Evolutionary conservation across 139 green algal genomes (phyloP), one percentile per base, ranked within the genome.

Genomic region (Chlamydomonas asymmetrica): DNA sequence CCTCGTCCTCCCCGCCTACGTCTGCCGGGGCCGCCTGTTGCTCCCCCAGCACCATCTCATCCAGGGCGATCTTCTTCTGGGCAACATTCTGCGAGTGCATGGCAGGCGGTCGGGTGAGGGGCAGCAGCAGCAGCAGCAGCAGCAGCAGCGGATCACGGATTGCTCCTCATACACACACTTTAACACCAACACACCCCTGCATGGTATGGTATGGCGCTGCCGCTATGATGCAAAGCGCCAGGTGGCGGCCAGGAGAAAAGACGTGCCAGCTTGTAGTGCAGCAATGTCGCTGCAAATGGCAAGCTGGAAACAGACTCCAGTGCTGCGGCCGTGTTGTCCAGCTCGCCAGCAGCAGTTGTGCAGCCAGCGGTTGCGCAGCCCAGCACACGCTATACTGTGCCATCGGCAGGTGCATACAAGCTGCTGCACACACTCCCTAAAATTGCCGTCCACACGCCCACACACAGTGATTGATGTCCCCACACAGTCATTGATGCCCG

Each of bases 41-140:
- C 35, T 69, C 82, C 13, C 70, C 67, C 38, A 80, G 66, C 25
- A 80, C 80, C 4, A 66, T 75, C 1, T 67, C 75, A 52, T 97
- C 92, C 71, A 97, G 81, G 5, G 83, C 75, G 70, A 98, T 87
- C 84, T 98, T 98, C 49, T 88, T 80, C 82, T 97, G 78, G 9
- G 91, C 91, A 38, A 98, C 89, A 37, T 85, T 74, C 69, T 92
- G 80, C 63, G 7, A 49, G 63, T 20, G 37, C 5, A 23, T 22
- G 31, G 32, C 2, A 64, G 4, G 57, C 13, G 8, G 31, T 13
- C 2, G 3, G 31, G 5, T 41, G 7, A 10, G 57, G 31, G 5
- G 13, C 27, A 13, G 22, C 13, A 25, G 45, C 45, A 52, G 18
- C 13, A 25, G 45, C 45, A 52, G 13, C 13, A 16, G 13, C 45